Evolutionary conservation across 2,329 filamentous ascomycete species (phyloP).

Genomic region (Penicillium sp.): DNA sequence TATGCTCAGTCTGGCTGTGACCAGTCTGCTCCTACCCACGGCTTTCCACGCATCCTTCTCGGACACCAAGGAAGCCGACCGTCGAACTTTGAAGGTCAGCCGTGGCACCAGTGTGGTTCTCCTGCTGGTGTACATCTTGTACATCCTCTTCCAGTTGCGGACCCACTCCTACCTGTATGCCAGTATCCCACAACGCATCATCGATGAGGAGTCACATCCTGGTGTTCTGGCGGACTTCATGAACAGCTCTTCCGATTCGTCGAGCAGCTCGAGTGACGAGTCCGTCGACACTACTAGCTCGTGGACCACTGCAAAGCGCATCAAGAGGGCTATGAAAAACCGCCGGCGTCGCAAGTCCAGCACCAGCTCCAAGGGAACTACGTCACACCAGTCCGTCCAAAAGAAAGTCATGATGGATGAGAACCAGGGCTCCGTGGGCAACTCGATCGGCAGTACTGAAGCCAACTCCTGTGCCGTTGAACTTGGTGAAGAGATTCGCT

Average conservation of each 20-base stretch:
- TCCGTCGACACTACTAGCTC: conserved; percentile 69
- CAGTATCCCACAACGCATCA: conserved; percentile 87
- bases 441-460: conserved; percentile 26
- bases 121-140: conserved; percentile 77
- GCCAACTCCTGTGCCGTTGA: conserved; percentile 26
- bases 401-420: conserved; percentile 26
- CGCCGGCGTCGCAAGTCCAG: conserved; percentile 77
- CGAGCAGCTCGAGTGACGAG: conserved; percentile 58
- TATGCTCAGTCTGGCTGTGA: conserved; percentile 84
- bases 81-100: conserved; percentile 77
- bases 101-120: conserved; percentile 86
- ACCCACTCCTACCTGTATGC: conserved; percentile 91
- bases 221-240: conserved; percentile 81
- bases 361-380: conserved; percentile 60
- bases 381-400: conserved; percentile 8
- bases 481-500: conserved; percentile 30
- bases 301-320: conserved; percentile 71
- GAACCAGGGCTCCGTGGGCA: conserved; percentile 23
- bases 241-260: conserved; percentile 55
- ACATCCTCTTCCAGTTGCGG: conserved; percentile 87
- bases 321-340: conserved; percentile 73
- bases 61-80: conserved; percentile 63
- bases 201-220: conserved; percentile 86
- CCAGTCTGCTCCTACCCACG: conserved; percentile 83
- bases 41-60: conserved; percentile 89